A percentile compares a stretch with the other conserved stretches of the same genome.
Evolutionary conservation across 495 filamentous ascomycete species (phyloP).

Genomic region (Penicillium pancosmium): DNA sequence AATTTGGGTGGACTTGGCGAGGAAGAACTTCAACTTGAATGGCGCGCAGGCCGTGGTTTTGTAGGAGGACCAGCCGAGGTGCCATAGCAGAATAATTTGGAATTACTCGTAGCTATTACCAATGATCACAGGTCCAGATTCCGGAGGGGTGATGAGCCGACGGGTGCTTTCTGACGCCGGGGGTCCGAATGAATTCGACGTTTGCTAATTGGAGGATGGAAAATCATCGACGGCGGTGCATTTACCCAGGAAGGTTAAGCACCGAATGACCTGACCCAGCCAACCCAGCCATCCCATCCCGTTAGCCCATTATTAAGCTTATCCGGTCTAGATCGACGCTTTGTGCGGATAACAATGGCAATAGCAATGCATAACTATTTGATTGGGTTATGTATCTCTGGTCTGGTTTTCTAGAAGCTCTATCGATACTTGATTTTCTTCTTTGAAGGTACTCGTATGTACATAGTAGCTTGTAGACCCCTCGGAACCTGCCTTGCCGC

Average conservation of each 20-base stretch:
- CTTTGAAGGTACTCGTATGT: too few relatives aligned
- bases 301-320: constrained; percentile 14
- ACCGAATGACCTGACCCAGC: neutral
- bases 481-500: too few relatives aligned
- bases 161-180: constrained; percentile 2
- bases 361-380: constrained; percentile 3
- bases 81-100: neutral
- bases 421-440: neutral
- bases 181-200: neutral
- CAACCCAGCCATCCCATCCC: too few relatives aligned
- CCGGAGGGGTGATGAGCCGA: constrained; percentile 14
- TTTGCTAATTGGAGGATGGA: neutral
- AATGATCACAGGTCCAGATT: constrained; percentile 18
- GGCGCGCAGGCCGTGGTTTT: constrained; percentile 18
- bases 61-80: constrained; percentile 17
- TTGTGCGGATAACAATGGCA: neutral
- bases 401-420: neutral
- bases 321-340: constrained; percentile 10
- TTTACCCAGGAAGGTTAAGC: constrained; percentile 6
- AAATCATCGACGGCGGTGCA: neutral
- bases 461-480: too few relatives aligned
- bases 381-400: neutral
- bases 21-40: neutral
- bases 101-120: constrained; percentile 10
- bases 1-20: constrained; percentile 6